phyloP scores from a whole-genome alignment of 768 basidiomycete species.

The Lactifluus pinguis region DNA sequence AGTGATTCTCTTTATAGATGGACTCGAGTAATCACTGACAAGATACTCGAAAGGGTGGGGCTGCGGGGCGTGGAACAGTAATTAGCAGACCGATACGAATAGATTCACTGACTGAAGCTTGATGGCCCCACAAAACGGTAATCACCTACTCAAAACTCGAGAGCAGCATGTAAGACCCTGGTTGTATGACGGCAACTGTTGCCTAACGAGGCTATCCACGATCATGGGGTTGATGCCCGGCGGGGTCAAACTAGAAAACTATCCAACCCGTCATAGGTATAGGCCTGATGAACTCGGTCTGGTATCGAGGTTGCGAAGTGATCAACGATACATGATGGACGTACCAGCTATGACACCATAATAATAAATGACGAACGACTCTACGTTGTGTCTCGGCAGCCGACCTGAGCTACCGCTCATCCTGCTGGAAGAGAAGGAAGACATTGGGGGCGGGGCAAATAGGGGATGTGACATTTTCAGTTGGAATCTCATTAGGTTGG shows the following conservation, averaged over 20 bases:
- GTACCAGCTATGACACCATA: neutral
- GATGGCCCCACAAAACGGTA: too few species aligned
- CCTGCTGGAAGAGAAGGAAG: neutral
- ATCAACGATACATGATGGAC: neutral
- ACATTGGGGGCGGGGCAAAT: too few species aligned
- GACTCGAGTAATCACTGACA: neutral
- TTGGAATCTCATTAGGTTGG: too few species aligned
- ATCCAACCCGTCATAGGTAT: neutral
- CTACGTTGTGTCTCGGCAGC: constrained; percentile 1
- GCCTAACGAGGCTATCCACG: neutral
- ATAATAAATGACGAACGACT: neutral
- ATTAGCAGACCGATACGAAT: neutral
- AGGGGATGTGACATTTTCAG: too few species aligned
- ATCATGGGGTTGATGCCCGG: neutral
- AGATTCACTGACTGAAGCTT: neutral
- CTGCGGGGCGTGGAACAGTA: neutral
- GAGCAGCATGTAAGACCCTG: neutral
- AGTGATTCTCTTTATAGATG: too few species aligned
- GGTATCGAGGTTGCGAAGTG: neutral
- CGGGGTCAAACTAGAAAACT: neutral
- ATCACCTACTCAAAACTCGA: neutral
- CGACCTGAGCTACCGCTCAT: neutral
- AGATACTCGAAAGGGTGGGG: neutral
- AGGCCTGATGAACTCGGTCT: neutral
- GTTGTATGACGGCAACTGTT: neutral